Percentiles rank a stretch among this genome's conserved stretches.
Evolutionary conservation across 345 rosid species (phyloP).

Genomic region (Carallia brachiata): DNA sequence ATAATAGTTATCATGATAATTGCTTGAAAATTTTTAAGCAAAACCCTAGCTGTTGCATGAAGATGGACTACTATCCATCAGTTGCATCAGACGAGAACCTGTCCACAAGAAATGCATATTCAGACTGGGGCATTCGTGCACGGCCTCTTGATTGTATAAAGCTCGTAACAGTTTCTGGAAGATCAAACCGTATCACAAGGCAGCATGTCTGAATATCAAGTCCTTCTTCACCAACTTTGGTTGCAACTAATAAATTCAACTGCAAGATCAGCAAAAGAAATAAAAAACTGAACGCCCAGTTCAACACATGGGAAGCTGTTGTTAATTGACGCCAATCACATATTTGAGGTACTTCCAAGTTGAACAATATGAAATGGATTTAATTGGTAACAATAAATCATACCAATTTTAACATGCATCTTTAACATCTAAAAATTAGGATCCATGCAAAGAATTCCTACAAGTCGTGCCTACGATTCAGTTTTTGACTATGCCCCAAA

Average conservation of each 20-base stretch:
- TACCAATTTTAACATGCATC: neutral
- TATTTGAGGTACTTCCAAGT: neutral
- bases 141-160: conserved; percentile 99
- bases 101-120: conserved; percentile 92
- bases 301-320: neutral
- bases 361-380: neutral
- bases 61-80: conserved; percentile 13
- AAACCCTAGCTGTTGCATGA: conserved; percentile 11
- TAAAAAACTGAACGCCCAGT: neutral
- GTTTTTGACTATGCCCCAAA: too few species aligned
- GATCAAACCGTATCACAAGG: conserved; percentile 90
- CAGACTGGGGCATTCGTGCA: conserved; percentile 90
- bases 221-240: conserved; percentile 98
- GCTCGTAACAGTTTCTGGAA: conserved; percentile 91
- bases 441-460: too few species aligned
- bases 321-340: neutral
- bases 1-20: conserved; percentile 16
- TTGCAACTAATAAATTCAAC: conserved; percentile 82
- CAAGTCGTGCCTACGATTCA: too few species aligned
- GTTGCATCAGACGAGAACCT: conserved; percentile 37
- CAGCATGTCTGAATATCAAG: conserved; percentile 97
- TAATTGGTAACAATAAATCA: neutral
- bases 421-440: neutral
- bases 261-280: conserved; percentile 31
- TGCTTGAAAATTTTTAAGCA: neutral